Evolutionary conservation across 148 eudicot genomes (phyloP).

Genomic region (Salicornia ramosissima): DNA sequence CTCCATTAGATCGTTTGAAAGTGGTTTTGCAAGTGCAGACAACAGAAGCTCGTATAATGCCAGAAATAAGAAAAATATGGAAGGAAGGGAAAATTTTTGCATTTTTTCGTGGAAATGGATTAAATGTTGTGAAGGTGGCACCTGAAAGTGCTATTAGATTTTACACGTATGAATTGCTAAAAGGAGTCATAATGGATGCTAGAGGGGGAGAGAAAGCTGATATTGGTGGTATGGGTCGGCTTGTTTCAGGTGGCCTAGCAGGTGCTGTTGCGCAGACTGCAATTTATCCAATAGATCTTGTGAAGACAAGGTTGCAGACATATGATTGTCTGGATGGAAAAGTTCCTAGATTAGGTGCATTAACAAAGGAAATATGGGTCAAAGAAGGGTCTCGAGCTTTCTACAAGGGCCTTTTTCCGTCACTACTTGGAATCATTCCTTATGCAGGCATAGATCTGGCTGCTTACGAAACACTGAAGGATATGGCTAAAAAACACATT

Average conservation of each 20-base stretch:
- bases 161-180: conserved; percentile 82
- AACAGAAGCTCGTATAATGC: conserved; percentile 40
- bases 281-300: conserved; percentile 92
- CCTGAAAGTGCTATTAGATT: conserved; percentile 96
- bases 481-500: conserved; percentile 61
- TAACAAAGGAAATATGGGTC: conserved; percentile 76
- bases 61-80: conserved; percentile 71
- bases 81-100: conserved; percentile 72
- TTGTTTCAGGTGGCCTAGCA: conserved; percentile 84
- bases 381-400: conserved; percentile 90
- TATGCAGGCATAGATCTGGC: conserved; percentile 95
- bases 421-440: conserved; percentile 89
- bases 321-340: conserved; percentile 49
- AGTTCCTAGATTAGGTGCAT: conserved; percentile 56
- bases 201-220: conserved; percentile 60
- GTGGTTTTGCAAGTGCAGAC: conserved; percentile 82
- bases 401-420: conserved; percentile 81
- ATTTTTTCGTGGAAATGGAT: conserved; percentile 89
- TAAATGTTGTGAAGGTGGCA: conserved; percentile 85
- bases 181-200: conserved; percentile 51
- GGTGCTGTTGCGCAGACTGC: conserved; percentile 96
- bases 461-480: conserved; percentile 85
- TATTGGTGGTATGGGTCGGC: conserved; percentile 70
- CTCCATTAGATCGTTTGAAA: conserved; percentile 91
- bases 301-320: conserved; percentile 89